Conservation (phyloP, 306 rosid genomes). For the Purshia tridentata region DNA sequence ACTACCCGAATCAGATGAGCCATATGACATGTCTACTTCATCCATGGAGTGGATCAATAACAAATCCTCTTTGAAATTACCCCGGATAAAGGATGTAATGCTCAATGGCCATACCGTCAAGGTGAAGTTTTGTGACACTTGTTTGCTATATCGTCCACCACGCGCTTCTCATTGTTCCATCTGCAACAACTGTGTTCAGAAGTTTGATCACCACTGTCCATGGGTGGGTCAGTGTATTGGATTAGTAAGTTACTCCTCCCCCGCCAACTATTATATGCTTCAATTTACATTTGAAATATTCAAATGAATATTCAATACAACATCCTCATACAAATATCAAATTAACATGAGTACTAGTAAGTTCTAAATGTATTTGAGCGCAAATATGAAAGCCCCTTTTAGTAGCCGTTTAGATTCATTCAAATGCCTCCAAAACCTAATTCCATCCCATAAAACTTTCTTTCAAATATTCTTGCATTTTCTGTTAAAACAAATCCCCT, state of each 20-base stretch:
- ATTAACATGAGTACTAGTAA: not conserved
- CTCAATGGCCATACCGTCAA: constrained; percentile 72
- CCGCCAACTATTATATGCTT: not conserved
- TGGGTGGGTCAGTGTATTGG: constrained; percentile 99
- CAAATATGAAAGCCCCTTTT: too few relatives aligned
- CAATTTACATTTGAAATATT: not conserved
- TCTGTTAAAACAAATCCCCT: too few relatives aligned
- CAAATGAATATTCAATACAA: not conserved
- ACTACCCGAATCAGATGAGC: constrained; percentile 60
- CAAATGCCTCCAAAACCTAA: too few relatives aligned
- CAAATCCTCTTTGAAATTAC: constrained; percentile 52
- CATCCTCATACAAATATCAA: not conserved
- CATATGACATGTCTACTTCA: constrained; percentile 26
- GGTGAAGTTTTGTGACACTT: constrained; percentile 90
- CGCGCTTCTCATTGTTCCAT: constrained; percentile 95
- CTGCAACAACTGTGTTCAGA: constrained; percentile 92
- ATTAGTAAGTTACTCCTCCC: constrained; percentile 46
- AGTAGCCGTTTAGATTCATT: too few relatives aligned
- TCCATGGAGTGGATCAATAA: constrained; percentile 69
- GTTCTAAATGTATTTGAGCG: too few relatives aligned
- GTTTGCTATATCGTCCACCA: constrained; percentile 83
- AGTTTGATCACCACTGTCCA: constrained; percentile 96
- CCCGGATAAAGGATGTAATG: constrained; percentile 60
- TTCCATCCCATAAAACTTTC: too few relatives aligned
- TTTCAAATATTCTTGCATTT: too few relatives aligned